Conservation (phyloP, 805 yeast genomes). For the Lipomyces yamanashiensis region DNA sequence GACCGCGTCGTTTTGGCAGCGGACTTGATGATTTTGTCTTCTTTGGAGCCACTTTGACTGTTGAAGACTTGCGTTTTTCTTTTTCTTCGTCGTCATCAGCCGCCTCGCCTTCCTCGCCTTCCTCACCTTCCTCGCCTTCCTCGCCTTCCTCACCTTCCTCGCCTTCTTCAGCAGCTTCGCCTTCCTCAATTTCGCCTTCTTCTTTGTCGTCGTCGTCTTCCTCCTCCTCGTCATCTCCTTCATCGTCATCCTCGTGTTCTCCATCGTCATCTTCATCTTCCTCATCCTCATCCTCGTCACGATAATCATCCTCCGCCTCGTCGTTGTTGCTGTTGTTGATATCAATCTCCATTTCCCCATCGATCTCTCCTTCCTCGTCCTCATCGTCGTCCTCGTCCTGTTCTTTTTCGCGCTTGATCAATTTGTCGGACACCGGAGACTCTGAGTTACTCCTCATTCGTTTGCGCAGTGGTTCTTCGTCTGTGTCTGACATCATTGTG, state of each 20-base stretch:
- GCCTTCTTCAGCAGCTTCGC: neutral
- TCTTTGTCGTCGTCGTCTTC: constrained; percentile 19
- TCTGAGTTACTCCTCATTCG: neutral
- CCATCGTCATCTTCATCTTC: constrained; percentile 16
- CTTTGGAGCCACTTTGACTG: neutral
- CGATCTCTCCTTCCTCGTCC: constrained; percentile 14
- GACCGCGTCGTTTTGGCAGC: constrained; percentile 8
- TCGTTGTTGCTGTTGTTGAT: neutral
- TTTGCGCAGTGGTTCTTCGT: neutral
- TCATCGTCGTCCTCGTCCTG: constrained; percentile 14
- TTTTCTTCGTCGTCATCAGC: too few species aligned
- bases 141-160: constrained; percentile 18
- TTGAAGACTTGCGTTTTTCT: constrained; percentile 1
- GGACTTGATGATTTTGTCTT: neutral
- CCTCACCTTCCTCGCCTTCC: constrained; percentile 11
- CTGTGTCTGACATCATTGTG: neutral
- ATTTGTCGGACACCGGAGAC: neutral
- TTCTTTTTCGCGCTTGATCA: constrained; percentile 1
- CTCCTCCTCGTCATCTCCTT: constrained; percentile 24
- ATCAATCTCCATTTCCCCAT: neutral
- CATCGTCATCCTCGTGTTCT: constrained; percentile 10
- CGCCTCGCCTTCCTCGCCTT: constrained; percentile 13
- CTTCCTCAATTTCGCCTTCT: constrained; percentile 11
- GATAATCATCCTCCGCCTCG: constrained; percentile 25
- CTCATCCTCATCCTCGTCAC: constrained; percentile 14